These are phyloP conservation scores for Hibiscus syriacus DNA, from an alignment of 345 rosid species.

Conservation along the genomic window DNA sequence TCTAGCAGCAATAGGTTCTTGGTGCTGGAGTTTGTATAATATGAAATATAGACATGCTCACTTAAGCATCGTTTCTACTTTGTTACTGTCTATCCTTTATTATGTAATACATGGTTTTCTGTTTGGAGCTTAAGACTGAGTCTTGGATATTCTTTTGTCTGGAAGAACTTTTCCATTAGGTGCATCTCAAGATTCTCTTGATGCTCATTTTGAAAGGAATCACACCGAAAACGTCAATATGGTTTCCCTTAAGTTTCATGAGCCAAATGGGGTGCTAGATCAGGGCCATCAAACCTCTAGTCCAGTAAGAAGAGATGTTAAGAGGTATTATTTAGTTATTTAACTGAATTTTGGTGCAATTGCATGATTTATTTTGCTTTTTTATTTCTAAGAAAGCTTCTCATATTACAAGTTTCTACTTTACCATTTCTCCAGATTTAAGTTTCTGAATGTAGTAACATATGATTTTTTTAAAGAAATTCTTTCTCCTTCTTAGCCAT, in stretches of 20 bases:
- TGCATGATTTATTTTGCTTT: not conserved
- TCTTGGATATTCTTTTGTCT: constrained; percentile 4
- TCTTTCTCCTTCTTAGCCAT: not conserved
- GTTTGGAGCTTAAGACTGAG: constrained; percentile 4
- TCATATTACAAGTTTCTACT: not conserved
- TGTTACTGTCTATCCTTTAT: not conserved
- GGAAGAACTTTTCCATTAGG: constrained; percentile 21
- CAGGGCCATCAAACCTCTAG: constrained; percentile 29
- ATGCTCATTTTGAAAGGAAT: constrained; percentile 18
- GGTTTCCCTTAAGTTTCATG: constrained; percentile 23
- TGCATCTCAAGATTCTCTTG: constrained; percentile 21
- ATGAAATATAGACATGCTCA: not conserved
- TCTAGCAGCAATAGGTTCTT: not conserved
- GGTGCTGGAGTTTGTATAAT: not conserved
- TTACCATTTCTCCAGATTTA: not conserved
- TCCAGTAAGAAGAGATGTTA: constrained; percentile 39
- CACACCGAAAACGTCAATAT: constrained; percentile 21
- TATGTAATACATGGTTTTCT: not conserved
- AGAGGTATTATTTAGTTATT: constrained; percentile 23
- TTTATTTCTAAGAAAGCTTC: not conserved
- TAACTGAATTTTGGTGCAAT: not conserved
- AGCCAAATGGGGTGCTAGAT: constrained; percentile 26
- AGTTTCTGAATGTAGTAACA: not conserved
- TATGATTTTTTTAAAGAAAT: not conserved
- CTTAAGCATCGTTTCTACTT: not conserved